Base-by-base conservation (phyloP, 169 alveolate genomes). In the Eimeria zaria region DNA sequence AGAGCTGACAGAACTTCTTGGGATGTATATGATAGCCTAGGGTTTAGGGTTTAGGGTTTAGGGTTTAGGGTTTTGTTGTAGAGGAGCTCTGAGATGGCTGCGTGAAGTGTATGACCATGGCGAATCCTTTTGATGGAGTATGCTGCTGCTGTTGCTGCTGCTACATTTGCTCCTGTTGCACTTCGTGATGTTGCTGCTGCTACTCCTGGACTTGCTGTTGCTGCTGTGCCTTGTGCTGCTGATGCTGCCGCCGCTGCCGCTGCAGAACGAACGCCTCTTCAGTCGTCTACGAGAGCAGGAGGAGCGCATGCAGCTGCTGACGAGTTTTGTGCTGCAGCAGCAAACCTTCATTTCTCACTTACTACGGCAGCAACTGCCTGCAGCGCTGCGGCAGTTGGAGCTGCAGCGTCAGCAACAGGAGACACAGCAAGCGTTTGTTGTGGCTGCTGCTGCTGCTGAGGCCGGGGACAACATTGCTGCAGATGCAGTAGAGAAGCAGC, bases 371-470 rank as follows among this genome's bases (percentile, higher is more conserved):
- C 76, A 51, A 44, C 78, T 90, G 78, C 95, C 95, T 12, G 69
- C 95, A 6, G 95, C 95, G 51, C 44, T 90, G 95, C 80, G 81
- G 78, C 76, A 90, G 73, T 39, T 90, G 80, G 95, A 90, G 89
- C 87, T 51, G 60, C 89, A 73, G 74, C 95, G 95, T 46, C 76
- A 69, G 67, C 95, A 90, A 67, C 80, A 27, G 74, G 95, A 90
- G 89, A 36, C 89, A 67, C 62, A 16, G 89, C 89, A 90, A 44
- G 95, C 80, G 27, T n/a, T 30, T 51, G 81, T 36, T n/a, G 69
- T 84, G 78, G 78, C 46, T 39, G 76, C 89, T 76, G 67, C 89
- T 64, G 78, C n/a, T 55, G 55, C 95, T 36, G 53, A 78, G 16
- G 33, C 55, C 33, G 53, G 95, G 69, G 89, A 71, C 48, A 16